phyloP scores from a whole-genome alignment of 345 rosid species.

The Zanthoxylum bungeanum region DNA sequence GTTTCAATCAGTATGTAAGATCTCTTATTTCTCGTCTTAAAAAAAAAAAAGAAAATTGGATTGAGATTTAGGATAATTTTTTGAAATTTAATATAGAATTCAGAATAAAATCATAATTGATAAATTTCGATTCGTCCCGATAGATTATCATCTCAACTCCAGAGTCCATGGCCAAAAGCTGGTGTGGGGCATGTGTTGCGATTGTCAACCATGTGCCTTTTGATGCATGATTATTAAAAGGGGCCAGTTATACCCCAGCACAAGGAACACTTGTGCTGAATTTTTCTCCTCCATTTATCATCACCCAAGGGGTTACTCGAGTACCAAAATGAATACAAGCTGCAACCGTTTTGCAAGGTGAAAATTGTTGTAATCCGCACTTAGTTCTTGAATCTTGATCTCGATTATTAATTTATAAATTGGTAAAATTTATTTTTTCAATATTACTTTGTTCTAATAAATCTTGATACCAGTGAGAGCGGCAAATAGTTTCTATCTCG shows the following conservation, averaged over 20 bases:
- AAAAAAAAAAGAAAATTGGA: too few species aligned
- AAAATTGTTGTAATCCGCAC: background rate
- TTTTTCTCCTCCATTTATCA: background rate
- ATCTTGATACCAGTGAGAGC: too few species aligned
- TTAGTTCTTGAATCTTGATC: background rate
- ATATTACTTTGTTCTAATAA: too few species aligned
- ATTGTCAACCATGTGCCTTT: constrained; percentile 18
- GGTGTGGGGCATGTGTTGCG: background rate
- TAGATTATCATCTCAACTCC: too few species aligned
- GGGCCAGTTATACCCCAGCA: background rate
- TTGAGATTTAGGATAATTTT: too few species aligned
- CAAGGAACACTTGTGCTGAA: background rate
- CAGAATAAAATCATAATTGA: too few species aligned
- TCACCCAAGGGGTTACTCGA: background rate
- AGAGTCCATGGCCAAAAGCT: constrained; percentile 3
- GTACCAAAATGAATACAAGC: background rate
- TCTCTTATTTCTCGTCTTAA: too few species aligned
- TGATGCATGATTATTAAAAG: background rate
- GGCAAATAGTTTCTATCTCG: background rate
- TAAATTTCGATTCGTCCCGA: too few species aligned
- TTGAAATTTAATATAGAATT: too few species aligned
- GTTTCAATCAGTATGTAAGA: too few species aligned
- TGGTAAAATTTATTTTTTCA: too few species aligned
- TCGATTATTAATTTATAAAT: background rate
- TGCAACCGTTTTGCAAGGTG: background rate